Base-by-base conservation (phyloP, 352 stramenopile genomes). In the Pythium scleroteichum region DNA sequence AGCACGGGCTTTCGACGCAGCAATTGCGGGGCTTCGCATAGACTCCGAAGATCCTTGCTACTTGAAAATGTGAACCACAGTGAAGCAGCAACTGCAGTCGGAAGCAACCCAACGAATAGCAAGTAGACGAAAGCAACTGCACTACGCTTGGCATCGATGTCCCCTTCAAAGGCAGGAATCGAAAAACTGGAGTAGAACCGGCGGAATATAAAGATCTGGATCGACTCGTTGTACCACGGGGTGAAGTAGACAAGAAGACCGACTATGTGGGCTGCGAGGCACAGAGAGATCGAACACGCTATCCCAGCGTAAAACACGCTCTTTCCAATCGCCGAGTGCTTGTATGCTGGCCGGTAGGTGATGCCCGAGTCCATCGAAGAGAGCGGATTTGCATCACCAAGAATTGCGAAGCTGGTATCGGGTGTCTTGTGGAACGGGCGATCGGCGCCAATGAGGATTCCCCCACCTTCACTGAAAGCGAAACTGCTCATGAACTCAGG, bases 81-180 rank as follows among this genome's bases (percentile, higher is more conserved):
- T 3, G 33, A 47, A 3, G 24, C 33, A 4, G 61, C 52, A 3
- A 72, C 7, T 3, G 61, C 0, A 0, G 52, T 73, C 1, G 69
- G 66, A 1, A 53, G 16, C 0, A 74, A 17, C 1, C 69, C 66
- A 29, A 67, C 50, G 16, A 29, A 29, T 1, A 76, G 47, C 9
- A 76, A 38, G 39, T 69, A 76, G 19, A 69, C 61, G 17, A 71
- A 68, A 1, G 66, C 66, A n/a, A 69, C 55, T 8, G 62, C 60
- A 14, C 62, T 33, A n/a, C 54, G 51, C 8, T 59, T 71, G 48
- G 53, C 62, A 42, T 46, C 46, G 38, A 58, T 57, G 33, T 58
- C 47, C 8, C 56, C 41, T 17, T 50, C n/a, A 26, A 62, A 53
- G 2, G n/a, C 42, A 1, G 49, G 35, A 5, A 2, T 6, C 17